phyloP scores from a whole-genome alignment of 2,329 filamentous ascomycete species.

The Fusarium sp. region DNA sequence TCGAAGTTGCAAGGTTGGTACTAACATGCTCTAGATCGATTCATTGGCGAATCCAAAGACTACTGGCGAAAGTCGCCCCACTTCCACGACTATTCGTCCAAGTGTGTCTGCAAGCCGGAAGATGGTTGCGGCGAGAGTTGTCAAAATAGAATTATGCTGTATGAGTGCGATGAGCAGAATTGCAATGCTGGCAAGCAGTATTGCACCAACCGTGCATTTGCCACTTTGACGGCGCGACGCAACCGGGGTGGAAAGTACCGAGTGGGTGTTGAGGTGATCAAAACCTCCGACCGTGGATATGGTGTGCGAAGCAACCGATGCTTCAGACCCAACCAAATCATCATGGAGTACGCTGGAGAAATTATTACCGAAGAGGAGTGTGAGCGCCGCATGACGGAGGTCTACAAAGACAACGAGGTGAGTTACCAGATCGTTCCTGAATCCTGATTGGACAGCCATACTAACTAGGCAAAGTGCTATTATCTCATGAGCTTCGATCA shows the following conservation, averaged over 20 bases:
- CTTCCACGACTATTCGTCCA: constrained; percentile 78
- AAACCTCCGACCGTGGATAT: constrained; percentile 88
- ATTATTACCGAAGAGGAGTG: constrained; percentile 97
- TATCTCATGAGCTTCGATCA: constrained; percentile 99
- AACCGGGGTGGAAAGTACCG: constrained; percentile 87
- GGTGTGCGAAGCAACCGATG: constrained; percentile 91
- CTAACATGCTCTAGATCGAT: constrained; percentile 74
- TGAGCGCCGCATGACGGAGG: constrained; percentile 90
- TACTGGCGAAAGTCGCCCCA: constrained; percentile 85
- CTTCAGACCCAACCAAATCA: constrained; percentile 91
- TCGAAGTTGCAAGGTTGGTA: constrained; percentile 43
- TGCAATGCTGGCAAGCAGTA: constrained; percentile 80
- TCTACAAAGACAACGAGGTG: constrained; percentile 94
- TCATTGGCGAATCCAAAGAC: constrained; percentile 84
- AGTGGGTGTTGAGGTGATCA: constrained; percentile 93
- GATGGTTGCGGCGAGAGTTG: constrained; percentile 90
- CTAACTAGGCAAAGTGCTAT: constrained; percentile 78
- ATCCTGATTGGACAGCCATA: constrained; percentile 7
- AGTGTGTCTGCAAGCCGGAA: constrained; percentile 81
- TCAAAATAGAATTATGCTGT: constrained; percentile 96
- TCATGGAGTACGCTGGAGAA: constrained; percentile 98
- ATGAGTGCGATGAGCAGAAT: constrained; percentile 93
- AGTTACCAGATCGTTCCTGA: constrained; percentile 48
- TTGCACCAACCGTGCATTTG: constrained; percentile 91
- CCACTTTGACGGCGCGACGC: constrained; percentile 78